These are phyloP conservation scores for Zopfia rhizophila DNA, from an alignment of 2,329 filamentous ascomycete genomes.

Conservation along the genomic window DNA sequence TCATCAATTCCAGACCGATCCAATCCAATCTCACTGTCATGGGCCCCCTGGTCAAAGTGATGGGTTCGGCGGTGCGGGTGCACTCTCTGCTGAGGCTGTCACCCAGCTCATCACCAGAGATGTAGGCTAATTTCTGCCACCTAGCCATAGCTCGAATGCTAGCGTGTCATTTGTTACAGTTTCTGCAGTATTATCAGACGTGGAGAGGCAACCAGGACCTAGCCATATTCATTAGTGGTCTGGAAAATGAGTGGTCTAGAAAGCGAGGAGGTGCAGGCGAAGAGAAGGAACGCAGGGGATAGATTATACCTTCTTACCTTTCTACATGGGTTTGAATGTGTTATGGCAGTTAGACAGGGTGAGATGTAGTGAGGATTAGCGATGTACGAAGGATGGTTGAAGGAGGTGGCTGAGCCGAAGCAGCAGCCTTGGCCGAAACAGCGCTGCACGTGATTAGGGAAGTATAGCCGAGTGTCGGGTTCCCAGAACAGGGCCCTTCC, in stretches of 20 bases:
- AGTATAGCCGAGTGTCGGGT: conserved; percentile 1
- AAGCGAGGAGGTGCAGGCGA: no score
- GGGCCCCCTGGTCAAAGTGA: no score
- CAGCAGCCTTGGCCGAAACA: conserved; percentile 6
- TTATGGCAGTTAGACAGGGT: conserved; percentile 11
- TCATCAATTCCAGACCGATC: no score
- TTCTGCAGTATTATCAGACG: conserved; percentile 23
- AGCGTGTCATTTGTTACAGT: conserved; percentile 23
- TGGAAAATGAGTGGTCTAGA: conserved; percentile 23
- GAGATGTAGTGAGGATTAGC: conserved; percentile 7
- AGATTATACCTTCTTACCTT: no score
- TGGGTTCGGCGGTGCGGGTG: conserved; percentile 21
- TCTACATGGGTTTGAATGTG: conserved; percentile 3
- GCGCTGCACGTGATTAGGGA: neutral
- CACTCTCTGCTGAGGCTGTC: conserved; percentile 25
- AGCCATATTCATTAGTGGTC: conserved; percentile 22
- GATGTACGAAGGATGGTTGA: conserved; percentile 2
- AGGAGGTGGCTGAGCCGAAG: conserved; percentile 5
- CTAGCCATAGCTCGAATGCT: conserved; percentile 22
- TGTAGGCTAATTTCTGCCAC: conserved; percentile 23
- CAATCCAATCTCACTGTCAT: no score
- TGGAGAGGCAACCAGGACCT: conserved; percentile 17
- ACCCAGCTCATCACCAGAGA: conserved; percentile 22
- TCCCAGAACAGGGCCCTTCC: no score
- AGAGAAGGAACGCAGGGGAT: conserved; percentile 20